A percentile compares a stretch with the other conserved stretches of the same genome.
Evolutionary conservation across 1,139 yeast species (phyloP).

Genomic region (Eremothecium gossypii): DNA sequence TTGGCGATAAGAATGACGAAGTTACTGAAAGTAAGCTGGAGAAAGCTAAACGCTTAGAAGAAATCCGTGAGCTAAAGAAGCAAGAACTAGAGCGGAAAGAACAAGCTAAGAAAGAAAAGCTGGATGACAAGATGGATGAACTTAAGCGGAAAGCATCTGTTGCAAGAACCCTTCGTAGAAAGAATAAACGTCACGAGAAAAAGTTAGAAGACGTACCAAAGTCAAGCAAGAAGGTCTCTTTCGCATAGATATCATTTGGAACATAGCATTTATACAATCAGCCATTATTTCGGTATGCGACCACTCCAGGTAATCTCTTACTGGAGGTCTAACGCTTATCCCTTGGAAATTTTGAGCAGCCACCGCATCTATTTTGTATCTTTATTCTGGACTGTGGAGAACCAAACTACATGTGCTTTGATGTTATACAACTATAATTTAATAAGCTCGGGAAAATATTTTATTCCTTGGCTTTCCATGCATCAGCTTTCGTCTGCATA

Average conservation of each 20-base stretch:
- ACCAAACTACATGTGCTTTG: no score
- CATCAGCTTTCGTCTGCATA: no score
- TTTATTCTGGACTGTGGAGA: no score
- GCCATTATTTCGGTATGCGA: no score
- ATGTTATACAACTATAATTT: no score
- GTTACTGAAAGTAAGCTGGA: constrained; percentile 87
- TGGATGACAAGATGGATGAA: constrained; percentile 73
- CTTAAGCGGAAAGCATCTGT: constrained; percentile 59
- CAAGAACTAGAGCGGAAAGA: constrained; percentile 83
- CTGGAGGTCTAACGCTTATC: no score
- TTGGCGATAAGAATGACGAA: constrained; percentile 73
- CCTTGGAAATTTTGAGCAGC: no score
- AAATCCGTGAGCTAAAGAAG: constrained; percentile 75
- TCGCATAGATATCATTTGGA: constrained; percentile 9
- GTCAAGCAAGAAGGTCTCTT: constrained; percentile 16
- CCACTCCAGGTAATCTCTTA: no score
- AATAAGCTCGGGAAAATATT: no score
- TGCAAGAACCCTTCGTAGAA: constrained; percentile 63
- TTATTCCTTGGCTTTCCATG: no score
- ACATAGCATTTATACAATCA: no score
- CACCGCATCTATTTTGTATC: no score
- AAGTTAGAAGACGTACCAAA: constrained; percentile 32
- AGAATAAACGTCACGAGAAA: constrained; percentile 47
- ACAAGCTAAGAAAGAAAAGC: constrained; percentile 52
- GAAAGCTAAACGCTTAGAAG: constrained; percentile 80